Conservation (phyloP, 73 alveolate genomes). For the Tetrahymena borealis region DNA sequence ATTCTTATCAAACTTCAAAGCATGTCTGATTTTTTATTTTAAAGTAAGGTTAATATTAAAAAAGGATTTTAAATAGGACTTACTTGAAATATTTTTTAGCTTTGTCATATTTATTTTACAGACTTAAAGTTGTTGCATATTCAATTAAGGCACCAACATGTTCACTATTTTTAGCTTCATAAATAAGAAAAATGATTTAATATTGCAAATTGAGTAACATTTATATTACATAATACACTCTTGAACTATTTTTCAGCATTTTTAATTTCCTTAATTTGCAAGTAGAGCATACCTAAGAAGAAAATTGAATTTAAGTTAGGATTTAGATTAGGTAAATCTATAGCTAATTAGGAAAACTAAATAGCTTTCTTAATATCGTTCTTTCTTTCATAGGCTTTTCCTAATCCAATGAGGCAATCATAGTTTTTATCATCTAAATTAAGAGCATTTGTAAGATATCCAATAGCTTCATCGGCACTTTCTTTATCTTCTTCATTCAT, state of each 20-base stretch:
- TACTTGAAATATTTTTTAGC: slow-evolving; percentile 72
- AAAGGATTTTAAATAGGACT: background rate
- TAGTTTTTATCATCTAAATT: slow-evolving; percentile 62
- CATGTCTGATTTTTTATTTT: slow-evolving; percentile 34
- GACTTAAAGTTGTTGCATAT: slow-evolving; percentile 63
- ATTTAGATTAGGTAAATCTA: slow-evolving; percentile 60
- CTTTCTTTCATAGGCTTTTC: slow-evolving; percentile 73
- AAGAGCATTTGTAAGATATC: slow-evolving; percentile 53
- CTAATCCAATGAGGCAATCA: slow-evolving; percentile 72
- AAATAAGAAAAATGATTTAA: background rate
- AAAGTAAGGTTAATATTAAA: background rate
- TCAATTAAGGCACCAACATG: slow-evolving; percentile 79
- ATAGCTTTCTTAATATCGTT: slow-evolving; percentile 67
- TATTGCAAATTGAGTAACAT: background rate
- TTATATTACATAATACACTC: slow-evolving; percentile 6
- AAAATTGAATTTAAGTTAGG: slow-evolving; percentile 48
- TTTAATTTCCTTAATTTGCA: slow-evolving; percentile 70
- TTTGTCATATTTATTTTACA: slow-evolving; percentile 45
- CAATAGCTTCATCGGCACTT: slow-evolving; percentile 63
- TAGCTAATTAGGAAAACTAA: slow-evolving; percentile 53
- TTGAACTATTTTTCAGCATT: slow-evolving; percentile 43
- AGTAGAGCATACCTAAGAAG: slow-evolving; percentile 69
- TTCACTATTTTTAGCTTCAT: slow-evolving; percentile 25
- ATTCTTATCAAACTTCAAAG: slow-evolving; percentile 69
- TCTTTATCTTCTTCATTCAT: slow-evolving; percentile 18